These are phyloP conservation scores for Curvularia eragrostidis DNA, from an alignment of 2,329 filamentous ascomycete genomes.

Conservation along the genomic window DNA sequence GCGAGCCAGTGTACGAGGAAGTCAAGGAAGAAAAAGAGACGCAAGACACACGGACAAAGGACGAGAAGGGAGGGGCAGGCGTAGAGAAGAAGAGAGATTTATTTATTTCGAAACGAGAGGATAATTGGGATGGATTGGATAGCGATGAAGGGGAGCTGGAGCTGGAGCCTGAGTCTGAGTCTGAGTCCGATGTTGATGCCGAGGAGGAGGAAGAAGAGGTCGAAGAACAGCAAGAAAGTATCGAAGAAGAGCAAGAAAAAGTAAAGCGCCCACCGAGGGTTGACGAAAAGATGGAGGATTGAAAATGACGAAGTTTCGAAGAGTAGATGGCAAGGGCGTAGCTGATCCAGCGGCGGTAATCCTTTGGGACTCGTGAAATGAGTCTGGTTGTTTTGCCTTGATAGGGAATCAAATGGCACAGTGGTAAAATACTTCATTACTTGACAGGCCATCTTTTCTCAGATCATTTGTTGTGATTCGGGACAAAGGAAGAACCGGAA, in stretches of 20 bases:
- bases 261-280: not conserved
- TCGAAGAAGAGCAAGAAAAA: not conserved
- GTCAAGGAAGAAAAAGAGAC: not conserved
- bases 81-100: not conserved
- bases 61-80: not conserved
- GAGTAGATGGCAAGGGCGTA: not conserved
- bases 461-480: not conserved
- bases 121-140: not conserved
- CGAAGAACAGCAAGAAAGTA: not conserved
- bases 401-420: not conserved
- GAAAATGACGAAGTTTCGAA: not conserved
- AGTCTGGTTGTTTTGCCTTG: not conserved
- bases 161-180: not conserved
- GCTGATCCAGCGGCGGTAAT: not conserved
- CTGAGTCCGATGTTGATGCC: not conserved
- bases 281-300: not conserved
- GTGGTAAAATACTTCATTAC: not conserved
- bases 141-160: not conserved
- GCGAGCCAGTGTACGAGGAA: not conserved
- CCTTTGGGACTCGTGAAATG: not conserved
- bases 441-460: not conserved
- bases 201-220: not conserved
- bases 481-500: not conserved
- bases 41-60: not conserved
- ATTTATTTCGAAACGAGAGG: not conserved